phyloP scores from a whole-genome alignment of 495 filamentous ascomycete species.

The Xylaria flabelliformis region DNA sequence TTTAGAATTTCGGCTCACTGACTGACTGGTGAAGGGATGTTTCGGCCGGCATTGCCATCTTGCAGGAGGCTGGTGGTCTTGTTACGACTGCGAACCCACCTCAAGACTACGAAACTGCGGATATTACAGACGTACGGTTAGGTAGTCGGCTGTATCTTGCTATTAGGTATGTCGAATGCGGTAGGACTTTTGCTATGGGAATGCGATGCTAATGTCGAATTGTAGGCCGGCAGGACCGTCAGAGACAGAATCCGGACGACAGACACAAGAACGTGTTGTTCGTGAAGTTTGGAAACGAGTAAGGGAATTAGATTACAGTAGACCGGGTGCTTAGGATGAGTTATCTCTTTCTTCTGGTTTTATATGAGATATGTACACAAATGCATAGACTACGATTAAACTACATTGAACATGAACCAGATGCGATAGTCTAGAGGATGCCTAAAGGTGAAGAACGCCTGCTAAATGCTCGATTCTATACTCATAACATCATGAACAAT shows the following conservation, averaged over 20 bases:
- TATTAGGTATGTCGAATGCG: slow-evolving; percentile 54
- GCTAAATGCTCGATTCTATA: slow-evolving; percentile 3
- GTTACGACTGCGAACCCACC: slow-evolving; percentile 73
- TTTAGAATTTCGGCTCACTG: not conserved
- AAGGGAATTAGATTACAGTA: slow-evolving; percentile 62
- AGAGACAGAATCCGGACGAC: slow-evolving; percentile 62
- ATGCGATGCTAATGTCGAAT: slow-evolving; percentile 6
- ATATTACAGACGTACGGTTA: slow-evolving; percentile 62
- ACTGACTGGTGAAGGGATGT: slow-evolving; percentile 62
- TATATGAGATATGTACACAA: not conserved
- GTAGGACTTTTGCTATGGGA: not conserved
- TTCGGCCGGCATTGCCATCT: slow-evolving; percentile 78
- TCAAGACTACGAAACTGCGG: slow-evolving; percentile 55
- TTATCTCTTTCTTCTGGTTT: not conserved
- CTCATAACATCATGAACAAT: not conserved
- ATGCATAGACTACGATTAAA: not conserved
- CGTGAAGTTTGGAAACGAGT: slow-evolving; percentile 74
- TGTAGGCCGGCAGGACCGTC: slow-evolving; percentile 66
- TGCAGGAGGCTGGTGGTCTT: slow-evolving; percentile 74
- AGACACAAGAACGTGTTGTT: slow-evolving; percentile 69
- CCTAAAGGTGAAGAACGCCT: not conserved
- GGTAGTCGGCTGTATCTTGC: slow-evolving; percentile 71
- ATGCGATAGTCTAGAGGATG: not conserved
- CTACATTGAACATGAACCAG: not conserved
- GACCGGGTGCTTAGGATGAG: slow-evolving; percentile 57